A percentile compares a stretch with the other conserved stretches of the same genome.
Conservation (phyloP, 2,329 filamentous ascomycete species). For the Aspergillus vadensis region DNA sequence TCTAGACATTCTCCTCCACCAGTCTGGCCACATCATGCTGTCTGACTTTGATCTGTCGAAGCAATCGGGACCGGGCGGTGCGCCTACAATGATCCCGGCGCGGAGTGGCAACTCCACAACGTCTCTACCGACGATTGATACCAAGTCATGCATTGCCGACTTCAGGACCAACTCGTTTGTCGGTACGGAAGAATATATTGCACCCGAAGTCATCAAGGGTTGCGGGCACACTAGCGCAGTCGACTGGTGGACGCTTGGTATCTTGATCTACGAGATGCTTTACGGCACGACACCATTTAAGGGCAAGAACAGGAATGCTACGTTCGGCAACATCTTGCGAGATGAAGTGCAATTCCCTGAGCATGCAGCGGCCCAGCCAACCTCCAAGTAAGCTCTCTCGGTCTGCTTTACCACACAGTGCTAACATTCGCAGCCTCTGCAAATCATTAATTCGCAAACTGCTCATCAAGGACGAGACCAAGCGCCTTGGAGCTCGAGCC, state of each 20-base stretch:
- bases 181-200: slow-evolving; percentile 98
- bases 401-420: background rate
- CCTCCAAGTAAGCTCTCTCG: slow-evolving; percentile 75
- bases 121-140: slow-evolving; percentile 94
- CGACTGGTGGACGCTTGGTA: slow-evolving; percentile 98
- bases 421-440: slow-evolving; percentile 68
- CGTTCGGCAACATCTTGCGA: slow-evolving; percentile 93
- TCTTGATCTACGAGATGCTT: slow-evolving; percentile 97
- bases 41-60: slow-evolving; percentile 98
- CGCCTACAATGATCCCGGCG: slow-evolving; percentile 95
- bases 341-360: slow-evolving; percentile 97
- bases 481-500: slow-evolving; percentile 86
- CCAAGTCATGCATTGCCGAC: slow-evolving; percentile 95
- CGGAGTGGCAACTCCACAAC: slow-evolving; percentile 84
- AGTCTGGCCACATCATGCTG: slow-evolving; percentile 99
- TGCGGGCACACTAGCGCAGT: slow-evolving; percentile 98
- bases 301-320: slow-evolving; percentile 97
- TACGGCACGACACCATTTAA: slow-evolving; percentile 99
- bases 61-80: slow-evolving; percentile 92
- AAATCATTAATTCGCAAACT: slow-evolving; percentile 96
- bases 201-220: slow-evolving; percentile 97
- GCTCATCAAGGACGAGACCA: slow-evolving; percentile 95
- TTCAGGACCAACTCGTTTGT: slow-evolving; percentile 99
- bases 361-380: slow-evolving; percentile 76
- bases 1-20: slow-evolving; percentile 90